Evolutionary conservation across 306 rosid species (phyloP).

Genomic region (Castanospermum australe): DNA sequence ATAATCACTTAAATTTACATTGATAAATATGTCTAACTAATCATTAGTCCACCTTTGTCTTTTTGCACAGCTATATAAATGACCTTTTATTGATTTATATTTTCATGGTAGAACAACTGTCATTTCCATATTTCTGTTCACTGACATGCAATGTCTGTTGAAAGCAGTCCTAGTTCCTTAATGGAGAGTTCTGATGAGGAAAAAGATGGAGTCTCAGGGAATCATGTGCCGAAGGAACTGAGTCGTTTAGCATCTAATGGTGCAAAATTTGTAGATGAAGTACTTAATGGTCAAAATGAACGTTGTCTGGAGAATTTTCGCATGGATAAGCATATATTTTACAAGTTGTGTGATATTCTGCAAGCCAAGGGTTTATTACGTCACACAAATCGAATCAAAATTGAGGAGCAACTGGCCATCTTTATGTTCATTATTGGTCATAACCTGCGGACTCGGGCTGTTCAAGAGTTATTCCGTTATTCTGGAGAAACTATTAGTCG

Average conservation of each 20-base stretch:
- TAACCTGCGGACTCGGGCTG: conserved; percentile 82
- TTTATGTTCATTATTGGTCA: conserved; percentile 91
- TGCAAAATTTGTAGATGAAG: conserved; percentile 81
- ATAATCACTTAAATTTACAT: not conserved
- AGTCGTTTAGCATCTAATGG: conserved; percentile 56
- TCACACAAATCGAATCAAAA: conserved; percentile 86
- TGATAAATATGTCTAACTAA: too few species aligned
- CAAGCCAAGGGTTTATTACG: conserved; percentile 83
- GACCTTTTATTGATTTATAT: not conserved
- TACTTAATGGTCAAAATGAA: conserved; percentile 73
- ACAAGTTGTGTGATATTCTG: conserved; percentile 82
- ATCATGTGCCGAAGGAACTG: conserved; percentile 50
- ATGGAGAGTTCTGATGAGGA: conserved; percentile 91
- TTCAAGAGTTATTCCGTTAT: conserved; percentile 82
- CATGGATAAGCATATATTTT: conserved; percentile 80
- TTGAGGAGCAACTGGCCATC: conserved; percentile 90
- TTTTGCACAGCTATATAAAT: not conserved
- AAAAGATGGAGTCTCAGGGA: conserved; percentile 46
- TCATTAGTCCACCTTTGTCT: not conserved
- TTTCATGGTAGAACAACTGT: conserved; percentile 6
- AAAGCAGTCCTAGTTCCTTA: conserved; percentile 20
- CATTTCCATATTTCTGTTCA: not conserved
- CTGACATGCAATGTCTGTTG: conserved; percentile 10
- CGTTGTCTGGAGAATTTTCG: conserved; percentile 71
- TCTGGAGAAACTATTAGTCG: conserved; percentile 95